Evolutionary conservation across 1,284 basidiomycete genomes (phyloP), one percentile per base, ranked within the genome.

Genomic region (Tilletia setariae): DNA sequence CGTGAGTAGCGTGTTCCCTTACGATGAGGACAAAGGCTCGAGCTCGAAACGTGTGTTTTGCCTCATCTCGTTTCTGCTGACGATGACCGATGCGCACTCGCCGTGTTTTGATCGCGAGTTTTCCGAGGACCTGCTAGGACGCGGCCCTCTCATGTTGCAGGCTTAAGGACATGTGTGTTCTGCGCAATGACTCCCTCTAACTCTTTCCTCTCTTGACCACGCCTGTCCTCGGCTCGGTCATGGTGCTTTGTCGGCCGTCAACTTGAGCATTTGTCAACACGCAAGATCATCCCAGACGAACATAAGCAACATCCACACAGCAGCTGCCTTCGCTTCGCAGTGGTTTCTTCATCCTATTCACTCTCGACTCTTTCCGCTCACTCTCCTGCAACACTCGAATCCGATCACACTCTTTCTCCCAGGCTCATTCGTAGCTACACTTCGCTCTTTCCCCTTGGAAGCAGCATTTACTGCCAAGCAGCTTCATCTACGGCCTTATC

Each of bases 161-260:
- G 35, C 35, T 40, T 40, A 40, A 40, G 35, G 11, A 40, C 35
- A 40, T 40, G 35, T 40, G 35, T 40, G 35, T 11, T 40, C 11
- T 40, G 35, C 35, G 11, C 11, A 40, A 11, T 40, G 35, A 4
- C 35, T 40, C 40, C 6, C 40, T 63, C 2, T 63, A 28, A 19
- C 43, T 44, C 64, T 19, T n/a, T 47, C 40, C 42, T 15, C 42
- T 47, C 32, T 65, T 49, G 25, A 64, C 63, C 28, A 30, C 35
- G 23, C 40, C 16, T 40, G 15, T 46, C 64, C 49, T 40, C 35
- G 35, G 35, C 11, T n/a, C n/a, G n/a, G n/a, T n/a, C n/a, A n/a
- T n/a, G n/a, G n/a, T n/a, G 35, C 35, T 40, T 11, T 40, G 35
- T 40, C 11, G 35, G 35, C 11, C 35, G 11, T 40, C 35, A n/a